Base-by-base conservation (phyloP, 345 rosid species). In the Gynandropsis gynandra region DNA sequence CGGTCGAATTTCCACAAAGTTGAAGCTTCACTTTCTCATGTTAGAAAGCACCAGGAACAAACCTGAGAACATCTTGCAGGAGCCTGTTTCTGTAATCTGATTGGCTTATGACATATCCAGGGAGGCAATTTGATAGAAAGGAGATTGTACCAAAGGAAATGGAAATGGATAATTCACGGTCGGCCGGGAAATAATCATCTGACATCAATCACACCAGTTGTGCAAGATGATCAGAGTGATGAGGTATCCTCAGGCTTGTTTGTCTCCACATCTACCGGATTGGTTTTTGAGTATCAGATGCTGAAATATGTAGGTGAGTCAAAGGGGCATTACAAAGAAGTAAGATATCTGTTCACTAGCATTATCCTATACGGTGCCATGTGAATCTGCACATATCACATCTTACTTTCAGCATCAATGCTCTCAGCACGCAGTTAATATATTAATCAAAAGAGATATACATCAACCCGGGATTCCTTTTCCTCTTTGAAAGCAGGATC, bases 91-190 rank as follows among this genome's bases (percentile, higher is more conserved):
- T 19, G 32, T 11, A 38, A 6, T 14, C 37, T 65, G 24, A 53
- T 37, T 38, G 55, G 9, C 3, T 54, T 42, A 34, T 35, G n/a
- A 17, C 34, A 39, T 29, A 11, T 32, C 20, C 72, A 82, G 90
- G 64, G 63, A 12, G 86, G 86, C 31, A 50, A 61, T 27, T 61
- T 82, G 69, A 66, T 74, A 0, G 86, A 82, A 68, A 75, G 86
- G 59, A 59, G 80, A 21, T 54, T 73, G 5, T 54, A 73, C 50
- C 76, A 73, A 50, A 65, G 82, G 60, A 82, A 75, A 65, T 80
- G 90, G 86, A 82, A 73, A 66, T 82, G 90, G 90, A 74, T 72
- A 21, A 48, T 36, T 54, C 83, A 80, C 68, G 90, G 72, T 54
- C 74, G 77, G 73, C 78, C 83, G 5, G 64, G 65, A 50, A 63